These are phyloP conservation scores for Phytophthora pluvialis DNA, from an alignment of 352 stramenopile genomes.

Conservation along the genomic window DNA sequence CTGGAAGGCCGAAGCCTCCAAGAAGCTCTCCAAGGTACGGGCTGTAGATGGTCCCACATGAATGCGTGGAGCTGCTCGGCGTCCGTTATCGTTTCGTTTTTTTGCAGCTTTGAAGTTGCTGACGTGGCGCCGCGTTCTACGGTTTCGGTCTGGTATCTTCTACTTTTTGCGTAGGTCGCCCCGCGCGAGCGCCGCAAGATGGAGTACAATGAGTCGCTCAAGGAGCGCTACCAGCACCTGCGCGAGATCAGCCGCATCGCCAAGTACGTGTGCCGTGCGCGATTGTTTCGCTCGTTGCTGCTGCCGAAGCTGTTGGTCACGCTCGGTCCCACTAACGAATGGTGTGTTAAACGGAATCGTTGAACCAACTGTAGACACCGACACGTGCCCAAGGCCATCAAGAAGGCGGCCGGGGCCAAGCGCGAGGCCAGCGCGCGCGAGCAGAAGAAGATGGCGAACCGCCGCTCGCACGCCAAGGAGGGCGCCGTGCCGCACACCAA, in stretches of 20 bases:
- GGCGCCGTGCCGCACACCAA: conserved; percentile 78
- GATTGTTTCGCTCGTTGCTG: conserved; percentile 11
- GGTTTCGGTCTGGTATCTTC: conserved; percentile 29
- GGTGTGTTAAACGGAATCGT: conserved; percentile 25
- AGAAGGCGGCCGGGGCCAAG: conserved; percentile 94
- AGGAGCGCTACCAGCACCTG: conserved; percentile 94
- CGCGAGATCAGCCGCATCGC: conserved; percentile 95
- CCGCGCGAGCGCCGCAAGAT: conserved; percentile 91
- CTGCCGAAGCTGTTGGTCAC: conserved; percentile 5
- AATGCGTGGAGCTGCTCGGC: not conserved
- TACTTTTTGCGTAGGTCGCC: conserved; percentile 42
- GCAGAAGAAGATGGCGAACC: conserved; percentile 88
- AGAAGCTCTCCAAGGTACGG: conserved; percentile 93
- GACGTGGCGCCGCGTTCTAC: conserved; percentile 20
- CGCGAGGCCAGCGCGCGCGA: conserved; percentile 81
- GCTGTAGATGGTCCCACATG: not conserved
- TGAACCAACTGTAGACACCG: conserved; percentile 72
- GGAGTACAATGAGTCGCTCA: conserved; percentile 97
- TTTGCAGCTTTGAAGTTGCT: conserved; percentile 32
- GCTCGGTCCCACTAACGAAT: conserved; percentile 24
- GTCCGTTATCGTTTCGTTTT: conserved; percentile 17
- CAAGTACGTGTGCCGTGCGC: conserved; percentile 84
- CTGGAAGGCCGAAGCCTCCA: conserved; percentile 97
- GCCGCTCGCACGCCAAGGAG: conserved; percentile 77
- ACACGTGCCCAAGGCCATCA: conserved; percentile 98